Percentiles rank a stretch among this genome's conserved stretches.
These are phyloP conservation scores for Dorcoceras hygrometricum DNA, from an alignment of 257 asterid species.

Conservation along the genomic window DNA sequence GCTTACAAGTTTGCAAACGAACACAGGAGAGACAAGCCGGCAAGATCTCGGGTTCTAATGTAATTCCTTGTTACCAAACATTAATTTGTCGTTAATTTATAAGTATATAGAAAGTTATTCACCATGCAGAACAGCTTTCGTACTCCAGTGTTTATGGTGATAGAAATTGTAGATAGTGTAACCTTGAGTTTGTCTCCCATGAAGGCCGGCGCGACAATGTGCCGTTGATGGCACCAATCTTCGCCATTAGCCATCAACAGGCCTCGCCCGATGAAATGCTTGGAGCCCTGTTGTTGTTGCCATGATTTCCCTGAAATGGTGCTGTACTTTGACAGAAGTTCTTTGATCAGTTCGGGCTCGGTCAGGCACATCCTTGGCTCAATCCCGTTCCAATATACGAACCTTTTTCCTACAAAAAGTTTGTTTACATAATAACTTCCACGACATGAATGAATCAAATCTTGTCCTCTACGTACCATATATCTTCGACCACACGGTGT, in stretches of 20 bases:
- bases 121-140: no score
- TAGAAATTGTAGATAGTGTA: no score
- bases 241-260: neutral
- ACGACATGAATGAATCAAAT: no score
- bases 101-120: no score
- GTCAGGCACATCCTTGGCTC: neutral
- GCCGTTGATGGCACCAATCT: neutral
- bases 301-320: neutral
- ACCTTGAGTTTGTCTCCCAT: neutral
- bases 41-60: no score
- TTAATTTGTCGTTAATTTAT: no score
- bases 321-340: neutral
- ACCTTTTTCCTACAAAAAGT: neutral
- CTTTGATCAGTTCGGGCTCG: neutral
- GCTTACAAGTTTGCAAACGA: no score
- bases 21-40: no score
- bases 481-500: constrained; percentile 56
- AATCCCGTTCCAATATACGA: neutral
- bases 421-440: no score
- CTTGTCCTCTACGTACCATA: no score
- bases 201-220: neutral
- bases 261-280: constrained; percentile 74
- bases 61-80: no score
- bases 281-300: neutral
- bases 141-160: no score